Evolutionary conservation across 2,329 filamentous ascomycete genomes (phyloP).

Genomic region (Fusarium devonianum): DNA sequence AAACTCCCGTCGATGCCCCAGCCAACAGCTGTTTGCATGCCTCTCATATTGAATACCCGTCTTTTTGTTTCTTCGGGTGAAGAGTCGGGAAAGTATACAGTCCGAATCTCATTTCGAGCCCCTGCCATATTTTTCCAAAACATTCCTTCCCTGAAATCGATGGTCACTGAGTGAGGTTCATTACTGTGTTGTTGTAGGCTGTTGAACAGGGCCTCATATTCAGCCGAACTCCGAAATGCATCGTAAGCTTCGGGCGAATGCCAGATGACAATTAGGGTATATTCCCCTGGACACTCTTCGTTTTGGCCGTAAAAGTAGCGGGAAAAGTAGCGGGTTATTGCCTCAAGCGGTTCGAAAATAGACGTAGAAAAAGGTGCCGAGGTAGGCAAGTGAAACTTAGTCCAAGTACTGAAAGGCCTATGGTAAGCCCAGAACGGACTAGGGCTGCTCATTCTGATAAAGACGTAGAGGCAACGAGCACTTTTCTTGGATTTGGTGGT

Average conservation of each 20-base stretch:
- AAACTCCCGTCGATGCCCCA: background rate
- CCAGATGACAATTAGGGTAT: background rate
- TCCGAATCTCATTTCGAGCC: background rate
- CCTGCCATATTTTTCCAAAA: background rate
- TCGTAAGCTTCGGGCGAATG: background rate
- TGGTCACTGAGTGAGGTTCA: background rate
- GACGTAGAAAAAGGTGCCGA: background rate
- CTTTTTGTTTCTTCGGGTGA: background rate
- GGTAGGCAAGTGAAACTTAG: background rate
- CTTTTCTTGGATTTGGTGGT: too few species aligned
- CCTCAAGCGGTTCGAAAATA: background rate
- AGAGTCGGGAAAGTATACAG: background rate
- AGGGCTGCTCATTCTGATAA: background rate
- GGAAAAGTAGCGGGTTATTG: background rate
- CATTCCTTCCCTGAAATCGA: background rate
- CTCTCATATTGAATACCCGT: background rate
- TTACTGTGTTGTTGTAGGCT: too few species aligned
- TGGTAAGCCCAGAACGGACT: too few species aligned
- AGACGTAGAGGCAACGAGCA: too few species aligned
- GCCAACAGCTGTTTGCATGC: background rate
- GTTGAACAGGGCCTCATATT: too few species aligned
- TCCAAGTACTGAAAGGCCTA: too few species aligned
- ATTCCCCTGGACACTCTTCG: background rate
- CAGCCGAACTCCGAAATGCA: background rate
- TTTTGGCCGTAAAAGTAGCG: background rate